Evolutionary conservation across 352 stramenopile species (phyloP).

Genomic region (Phytophthora sansomeana): DNA sequence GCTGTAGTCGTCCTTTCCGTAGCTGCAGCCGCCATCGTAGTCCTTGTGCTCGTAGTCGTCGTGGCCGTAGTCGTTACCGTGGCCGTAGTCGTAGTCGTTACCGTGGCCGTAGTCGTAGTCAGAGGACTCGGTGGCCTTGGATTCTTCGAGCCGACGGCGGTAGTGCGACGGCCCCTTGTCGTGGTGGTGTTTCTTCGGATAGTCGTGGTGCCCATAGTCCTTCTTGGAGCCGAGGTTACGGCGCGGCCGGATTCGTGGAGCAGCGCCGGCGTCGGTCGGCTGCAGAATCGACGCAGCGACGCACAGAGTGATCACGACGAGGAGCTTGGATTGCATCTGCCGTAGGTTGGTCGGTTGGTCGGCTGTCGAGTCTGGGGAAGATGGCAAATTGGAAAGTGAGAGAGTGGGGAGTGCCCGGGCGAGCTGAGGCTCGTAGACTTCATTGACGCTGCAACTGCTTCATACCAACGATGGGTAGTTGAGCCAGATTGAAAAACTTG

Average conservation of each 20-base stretch:
- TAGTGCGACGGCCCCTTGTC: constrained; percentile 15
- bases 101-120: constrained; percentile 21
- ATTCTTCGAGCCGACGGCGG: constrained; percentile 27
- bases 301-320: constrained; percentile 21
- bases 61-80: neutral
- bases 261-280: neutral
- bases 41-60: neutral
- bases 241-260: constrained; percentile 7
- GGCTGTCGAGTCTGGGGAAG: neutral
- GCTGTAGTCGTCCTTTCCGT: constrained; percentile 3
- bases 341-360: neutral
- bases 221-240: constrained; percentile 24
- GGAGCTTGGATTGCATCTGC: constrained; percentile 28
- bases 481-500: too few relatives aligned
- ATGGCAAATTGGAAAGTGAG: constrained; percentile 9
- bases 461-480: too few relatives aligned
- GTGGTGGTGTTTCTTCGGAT: too few relatives aligned
- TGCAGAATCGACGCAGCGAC: constrained; percentile 13
- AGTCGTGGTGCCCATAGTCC: neutral
- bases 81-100: too few relatives aligned
- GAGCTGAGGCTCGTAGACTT: too few relatives aligned
- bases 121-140: constrained; percentile 18
- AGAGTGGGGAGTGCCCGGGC: neutral
- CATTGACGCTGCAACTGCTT: too few relatives aligned
- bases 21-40: too few relatives aligned